Percentiles rank a stretch among this genome's conserved stretches.
phyloP scores from a whole-genome alignment of 805 yeast genomes.

The Saccharomycopsis guyanensis region DNA sequence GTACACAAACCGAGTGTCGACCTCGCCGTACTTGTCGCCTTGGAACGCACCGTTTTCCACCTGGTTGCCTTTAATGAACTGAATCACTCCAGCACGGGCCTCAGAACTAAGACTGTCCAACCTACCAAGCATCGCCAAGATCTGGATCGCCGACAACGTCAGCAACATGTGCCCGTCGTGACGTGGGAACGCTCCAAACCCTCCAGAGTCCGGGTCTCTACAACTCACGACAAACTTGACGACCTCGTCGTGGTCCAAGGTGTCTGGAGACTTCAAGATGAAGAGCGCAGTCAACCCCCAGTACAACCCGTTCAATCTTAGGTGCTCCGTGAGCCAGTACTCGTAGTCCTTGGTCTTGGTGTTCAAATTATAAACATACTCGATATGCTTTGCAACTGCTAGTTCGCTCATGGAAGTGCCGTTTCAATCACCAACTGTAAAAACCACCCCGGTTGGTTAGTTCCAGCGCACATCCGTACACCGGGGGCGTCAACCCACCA shows the following conservation, averaged over 20 bases:
- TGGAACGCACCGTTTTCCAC: conserved; percentile 61
- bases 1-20: conserved; percentile 87
- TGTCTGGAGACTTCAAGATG: conserved; percentile 46
- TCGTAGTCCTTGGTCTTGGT: conserved; percentile 52
- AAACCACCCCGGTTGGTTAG: too few species aligned
- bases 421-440: background rate
- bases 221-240: conserved; percentile 51
- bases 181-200: conserved; percentile 82
- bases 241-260: conserved; percentile 55
- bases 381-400: conserved; percentile 42
- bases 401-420: background rate
- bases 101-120: conserved; percentile 33
- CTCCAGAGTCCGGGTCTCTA: conserved; percentile 45
- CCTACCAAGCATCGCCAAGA: conserved; percentile 58
- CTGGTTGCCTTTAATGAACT: conserved; percentile 33
- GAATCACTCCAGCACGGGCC: conserved; percentile 29
- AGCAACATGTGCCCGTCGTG: conserved; percentile 86
- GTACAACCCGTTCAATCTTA: conserved; percentile 84
- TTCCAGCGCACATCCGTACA: too few species aligned
- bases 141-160: conserved; percentile 82
- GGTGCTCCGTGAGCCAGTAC: conserved; percentile 86
- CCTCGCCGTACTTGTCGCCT: conserved; percentile 89
- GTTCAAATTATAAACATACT: conserved; percentile 49
- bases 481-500: too few species aligned
- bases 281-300: conserved; percentile 87